These are phyloP conservation scores for Eucalyptus tenuipes DNA, from an alignment of 345 rosid species.

Conservation along the genomic window DNA sequence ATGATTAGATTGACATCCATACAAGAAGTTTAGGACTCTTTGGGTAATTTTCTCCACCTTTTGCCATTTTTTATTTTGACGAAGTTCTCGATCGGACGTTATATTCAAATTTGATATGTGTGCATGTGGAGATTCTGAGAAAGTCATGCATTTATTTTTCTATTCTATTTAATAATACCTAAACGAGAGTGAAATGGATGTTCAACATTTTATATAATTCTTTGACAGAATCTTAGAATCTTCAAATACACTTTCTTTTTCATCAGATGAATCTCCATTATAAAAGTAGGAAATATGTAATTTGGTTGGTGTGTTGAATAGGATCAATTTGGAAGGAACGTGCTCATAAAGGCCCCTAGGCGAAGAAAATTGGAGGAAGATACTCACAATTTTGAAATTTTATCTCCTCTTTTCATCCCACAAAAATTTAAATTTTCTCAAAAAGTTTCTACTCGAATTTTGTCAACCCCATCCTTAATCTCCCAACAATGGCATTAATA, in stretches of 20 bases:
- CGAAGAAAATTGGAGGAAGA: neutral
- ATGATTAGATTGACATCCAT: rapidly evolving
- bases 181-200: neutral
- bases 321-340: neutral
- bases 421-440: neutral
- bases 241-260: neutral
- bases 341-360: neutral
- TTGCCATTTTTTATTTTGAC: neutral
- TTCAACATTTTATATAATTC: neutral
- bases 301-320: neutral
- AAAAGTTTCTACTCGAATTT: neutral
- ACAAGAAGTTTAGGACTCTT: neutral
- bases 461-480: neutral
- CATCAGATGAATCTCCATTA: neutral
- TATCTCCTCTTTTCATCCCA: neutral
- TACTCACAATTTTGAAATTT: neutral
- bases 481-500: neutral
- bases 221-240: neutral
- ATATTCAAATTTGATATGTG: neutral
- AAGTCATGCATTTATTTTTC: neutral
- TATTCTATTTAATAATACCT: neutral
- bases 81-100: neutral
- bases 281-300: neutral
- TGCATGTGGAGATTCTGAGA: neutral
- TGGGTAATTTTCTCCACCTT: neutral